Conservation (phyloP, 2,329 filamentous ascomycete species). For the Capronia americana region DNA sequence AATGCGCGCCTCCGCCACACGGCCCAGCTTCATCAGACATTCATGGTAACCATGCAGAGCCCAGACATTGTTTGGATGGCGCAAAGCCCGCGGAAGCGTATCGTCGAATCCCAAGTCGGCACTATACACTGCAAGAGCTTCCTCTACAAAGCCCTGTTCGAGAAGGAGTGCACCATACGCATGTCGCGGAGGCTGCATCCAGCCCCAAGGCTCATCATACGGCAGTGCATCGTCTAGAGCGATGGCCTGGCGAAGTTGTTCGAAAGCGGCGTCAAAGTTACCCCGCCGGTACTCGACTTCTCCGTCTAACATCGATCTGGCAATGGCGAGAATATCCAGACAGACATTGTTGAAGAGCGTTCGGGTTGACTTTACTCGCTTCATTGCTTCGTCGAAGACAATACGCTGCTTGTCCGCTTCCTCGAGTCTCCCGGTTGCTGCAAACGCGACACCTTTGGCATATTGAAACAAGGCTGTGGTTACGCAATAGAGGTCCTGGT, state of each 20-base stretch:
- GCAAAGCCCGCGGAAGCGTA: conserved; percentile 67
- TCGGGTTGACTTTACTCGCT: conserved; percentile 63
- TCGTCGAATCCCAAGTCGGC: conserved; percentile 67
- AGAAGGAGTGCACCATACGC: conserved; percentile 72
- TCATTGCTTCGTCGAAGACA: conserved; percentile 60
- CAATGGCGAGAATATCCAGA: conserved; percentile 67
- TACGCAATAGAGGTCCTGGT: conserved; percentile 68
- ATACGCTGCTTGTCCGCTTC: conserved; percentile 61
- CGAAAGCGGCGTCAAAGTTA: conserved; percentile 65
- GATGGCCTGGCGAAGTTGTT: conserved; percentile 64
- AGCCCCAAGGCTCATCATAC: conserved; percentile 78
- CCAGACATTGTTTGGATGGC: conserved; percentile 78
- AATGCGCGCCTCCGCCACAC: conserved; percentile 55
- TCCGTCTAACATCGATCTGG: conserved; percentile 70
- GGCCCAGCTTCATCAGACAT: conserved; percentile 65
- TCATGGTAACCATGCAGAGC: conserved; percentile 75
- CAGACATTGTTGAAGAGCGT: conserved; percentile 74
- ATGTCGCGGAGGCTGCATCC: conserved; percentile 77
- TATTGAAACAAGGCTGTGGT: conserved; percentile 74
- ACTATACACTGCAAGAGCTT: conserved; percentile 64
- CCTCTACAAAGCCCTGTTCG: conserved; percentile 66
- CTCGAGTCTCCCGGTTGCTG: conserved; percentile 61
- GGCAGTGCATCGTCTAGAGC: conserved; percentile 67
- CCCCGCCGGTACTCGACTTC: conserved; percentile 73
- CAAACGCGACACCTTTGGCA: conserved; percentile 70